These are phyloP conservation scores for Xylariaceae sp. DNA, from an alignment of 2,329 filamentous ascomycete species.

Conservation along the genomic window DNA sequence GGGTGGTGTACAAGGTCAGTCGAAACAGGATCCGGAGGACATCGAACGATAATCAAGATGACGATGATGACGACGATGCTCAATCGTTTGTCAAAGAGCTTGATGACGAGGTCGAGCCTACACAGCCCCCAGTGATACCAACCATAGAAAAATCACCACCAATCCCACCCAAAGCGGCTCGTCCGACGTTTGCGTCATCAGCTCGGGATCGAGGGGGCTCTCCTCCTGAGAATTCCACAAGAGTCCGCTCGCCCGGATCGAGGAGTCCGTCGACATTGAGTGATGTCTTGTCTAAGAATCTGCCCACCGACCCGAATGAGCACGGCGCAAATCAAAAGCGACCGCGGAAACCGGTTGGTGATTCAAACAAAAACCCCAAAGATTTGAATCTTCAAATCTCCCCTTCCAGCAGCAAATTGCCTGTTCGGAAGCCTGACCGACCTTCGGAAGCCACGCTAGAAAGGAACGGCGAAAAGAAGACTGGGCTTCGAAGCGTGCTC, in stretches of 20 bases:
- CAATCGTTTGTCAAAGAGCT: conserved; percentile 24
- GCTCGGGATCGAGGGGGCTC: conserved; percentile 10
- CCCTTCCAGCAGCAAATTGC: conserved; percentile 24
- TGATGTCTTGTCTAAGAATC: conserved; percentile 19
- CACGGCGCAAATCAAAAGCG: conserved; percentile 48
- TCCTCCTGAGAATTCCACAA: conserved; percentile 2
- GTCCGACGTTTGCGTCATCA: conserved; percentile 19
- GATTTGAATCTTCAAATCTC: conserved; percentile 17
- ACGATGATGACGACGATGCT: conserved; percentile 18
- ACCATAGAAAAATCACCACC: conserved; percentile 18
- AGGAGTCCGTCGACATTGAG: conserved; percentile 13
- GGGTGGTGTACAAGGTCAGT: conserved; percentile 59
- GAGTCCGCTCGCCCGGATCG: conserved; percentile 14
- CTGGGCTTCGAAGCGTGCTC: conserved; percentile 49
- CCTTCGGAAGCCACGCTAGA: conserved; percentile 25
- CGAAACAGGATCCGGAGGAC: conserved; percentile 49
- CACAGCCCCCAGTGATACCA: conserved; percentile 6
- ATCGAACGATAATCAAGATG: conserved; percentile 33
- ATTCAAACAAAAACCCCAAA: conserved; percentile 21
- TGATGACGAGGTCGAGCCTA: conserved; percentile 20
- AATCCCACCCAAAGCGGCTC: conserved; percentile 26
- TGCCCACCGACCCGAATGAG: conserved; percentile 28
- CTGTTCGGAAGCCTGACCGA: conserved; percentile 32
- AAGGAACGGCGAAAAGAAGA: conserved; percentile 42
- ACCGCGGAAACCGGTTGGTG: conserved; percentile 36